Percentiles rank a stretch among this genome's conserved stretches.
Evolutionary conservation across 2,329 filamentous ascomycete species (phyloP).

Genomic region (Gnomoniopsis sp.): DNA sequence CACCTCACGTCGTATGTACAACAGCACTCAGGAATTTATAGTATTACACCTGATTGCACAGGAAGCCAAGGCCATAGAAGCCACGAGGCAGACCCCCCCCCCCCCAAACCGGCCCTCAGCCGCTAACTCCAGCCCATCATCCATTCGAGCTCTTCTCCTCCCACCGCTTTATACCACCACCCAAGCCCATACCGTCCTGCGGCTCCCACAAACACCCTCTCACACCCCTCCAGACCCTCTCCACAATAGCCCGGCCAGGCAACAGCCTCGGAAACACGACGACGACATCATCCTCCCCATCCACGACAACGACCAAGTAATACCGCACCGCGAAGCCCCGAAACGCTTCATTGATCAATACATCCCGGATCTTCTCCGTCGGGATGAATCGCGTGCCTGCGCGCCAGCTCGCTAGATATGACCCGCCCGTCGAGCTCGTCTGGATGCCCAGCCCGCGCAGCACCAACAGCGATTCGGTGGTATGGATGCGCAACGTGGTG

Average conservation of each 20-base stretch:
- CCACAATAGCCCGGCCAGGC: constrained; percentile 70
- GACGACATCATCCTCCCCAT: constrained; percentile 81
- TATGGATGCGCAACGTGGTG: constrained; percentile 44
- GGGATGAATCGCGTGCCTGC: constrained; percentile 66
- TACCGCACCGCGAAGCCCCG: constrained; percentile 86
- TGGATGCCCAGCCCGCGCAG: constrained; percentile 88
- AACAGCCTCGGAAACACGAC: constrained; percentile 89
- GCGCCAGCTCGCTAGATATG: constrained; percentile 52
- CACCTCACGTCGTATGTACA: too few species aligned
- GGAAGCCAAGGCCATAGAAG: too few species aligned
- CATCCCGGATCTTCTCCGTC: constrained; percentile 85
- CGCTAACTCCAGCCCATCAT: not conserved
- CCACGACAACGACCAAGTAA: constrained; percentile 85
- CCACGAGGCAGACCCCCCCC: too few species aligned
- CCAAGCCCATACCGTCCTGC: constrained; percentile 22
- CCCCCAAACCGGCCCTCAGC: not conserved
- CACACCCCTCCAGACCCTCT: constrained; percentile 86
- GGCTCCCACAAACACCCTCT: constrained; percentile 77
- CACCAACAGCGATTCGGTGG: constrained; percentile 81
- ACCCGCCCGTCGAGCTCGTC: constrained; percentile 68
- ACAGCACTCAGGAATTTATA: too few species aligned
- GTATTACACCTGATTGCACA: too few species aligned
- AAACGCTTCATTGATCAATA: constrained; percentile 94
- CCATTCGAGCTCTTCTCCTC: constrained; percentile 28
- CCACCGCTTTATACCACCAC: constrained; percentile 14